Evolutionary conservation across 805 yeast species (phyloP), one percentile per base, ranked within the genome.

Genomic region (Saccharomycopsis olivae): DNA sequence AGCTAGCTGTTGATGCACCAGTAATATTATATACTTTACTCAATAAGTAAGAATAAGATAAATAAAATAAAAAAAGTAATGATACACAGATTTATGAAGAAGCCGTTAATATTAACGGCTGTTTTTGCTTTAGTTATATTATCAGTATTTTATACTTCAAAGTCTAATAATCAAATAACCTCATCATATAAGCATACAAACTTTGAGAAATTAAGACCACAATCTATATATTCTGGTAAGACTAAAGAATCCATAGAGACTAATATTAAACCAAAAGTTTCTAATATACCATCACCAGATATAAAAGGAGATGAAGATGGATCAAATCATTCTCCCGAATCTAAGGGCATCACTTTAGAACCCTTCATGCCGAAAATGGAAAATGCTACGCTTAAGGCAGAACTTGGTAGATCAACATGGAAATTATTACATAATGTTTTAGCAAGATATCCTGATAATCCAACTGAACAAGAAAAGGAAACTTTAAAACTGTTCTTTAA

Each of bases 361-460:
- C 67, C 87, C 2, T 87, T 87, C 53, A 92, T 92, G 98, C 95
- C 95, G 5, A 73, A 84, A 50, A 87, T 92, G 95, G 82, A 82
- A 13, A 89, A 89, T 58, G 87, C 78, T 49, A 80, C 87, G 0
- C 62, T 75, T 39, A 73, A 75, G 52, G 45, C 33, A 1, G 92
- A 83, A 52, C 69, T 89, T 5, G 98, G 98, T 1, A 71, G 83
- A 43, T 81, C 96, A 0, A 78, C 95, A 0, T 89, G 98, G 98
- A 83, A 54, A 21, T 62, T 89, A 31, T 75, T 92, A 54, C 98
- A 92, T 59, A 89, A 97, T 0, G 77, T 88, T 25, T 65, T 92
- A 36, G 94, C 97, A 1, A 70, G 96, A 53, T 92, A 83, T 54
- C 97, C 98, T 0, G 95, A 82, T 33, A 61, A 62, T 19, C 98